Conservation (phyloP, 495 filamentous ascomycete genomes). For the Talaromyces nanjingensis region DNA sequence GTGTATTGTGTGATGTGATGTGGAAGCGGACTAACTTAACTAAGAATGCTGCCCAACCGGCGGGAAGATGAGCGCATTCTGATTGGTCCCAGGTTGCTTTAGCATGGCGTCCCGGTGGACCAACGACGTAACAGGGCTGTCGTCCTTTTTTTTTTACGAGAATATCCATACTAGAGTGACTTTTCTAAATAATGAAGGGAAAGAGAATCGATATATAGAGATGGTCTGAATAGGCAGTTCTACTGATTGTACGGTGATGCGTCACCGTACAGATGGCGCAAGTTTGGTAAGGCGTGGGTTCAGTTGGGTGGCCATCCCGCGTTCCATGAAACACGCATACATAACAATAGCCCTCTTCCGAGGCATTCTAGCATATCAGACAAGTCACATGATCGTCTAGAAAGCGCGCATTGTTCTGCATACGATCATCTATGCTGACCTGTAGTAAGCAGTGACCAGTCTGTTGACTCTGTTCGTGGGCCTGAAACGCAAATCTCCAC, state of each 20-base stretch:
- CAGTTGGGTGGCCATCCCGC: too few relatives aligned
- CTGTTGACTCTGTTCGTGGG: not conserved
- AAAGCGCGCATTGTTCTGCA: not conserved
- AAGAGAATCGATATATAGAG: too few relatives aligned
- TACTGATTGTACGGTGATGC: too few relatives aligned
- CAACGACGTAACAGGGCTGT: not conserved
- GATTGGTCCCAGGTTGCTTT: not conserved
- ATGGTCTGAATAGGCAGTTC: too few relatives aligned
- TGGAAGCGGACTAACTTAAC: too few relatives aligned
- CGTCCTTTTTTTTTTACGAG: not conserved
- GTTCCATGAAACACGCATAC: too few relatives aligned
- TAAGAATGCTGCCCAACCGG: not conserved
- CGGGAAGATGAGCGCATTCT: not conserved
- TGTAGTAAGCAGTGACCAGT: not conserved
- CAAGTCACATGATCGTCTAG: not conserved
- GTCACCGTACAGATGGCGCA: too few relatives aligned
- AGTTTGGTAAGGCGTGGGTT: too few relatives aligned
- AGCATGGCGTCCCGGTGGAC: not conserved
- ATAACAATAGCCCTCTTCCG: too few relatives aligned
- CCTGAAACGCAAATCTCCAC: not conserved
- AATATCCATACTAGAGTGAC: not conserved
- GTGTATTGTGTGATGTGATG: not conserved
- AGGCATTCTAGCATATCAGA: not conserved
- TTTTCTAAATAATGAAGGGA: not conserved
- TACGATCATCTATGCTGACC: not conserved